Evolutionary conservation across 2,329 filamentous ascomycete genomes (phyloP).

Genomic region (Metarhizium brunneum): DNA sequence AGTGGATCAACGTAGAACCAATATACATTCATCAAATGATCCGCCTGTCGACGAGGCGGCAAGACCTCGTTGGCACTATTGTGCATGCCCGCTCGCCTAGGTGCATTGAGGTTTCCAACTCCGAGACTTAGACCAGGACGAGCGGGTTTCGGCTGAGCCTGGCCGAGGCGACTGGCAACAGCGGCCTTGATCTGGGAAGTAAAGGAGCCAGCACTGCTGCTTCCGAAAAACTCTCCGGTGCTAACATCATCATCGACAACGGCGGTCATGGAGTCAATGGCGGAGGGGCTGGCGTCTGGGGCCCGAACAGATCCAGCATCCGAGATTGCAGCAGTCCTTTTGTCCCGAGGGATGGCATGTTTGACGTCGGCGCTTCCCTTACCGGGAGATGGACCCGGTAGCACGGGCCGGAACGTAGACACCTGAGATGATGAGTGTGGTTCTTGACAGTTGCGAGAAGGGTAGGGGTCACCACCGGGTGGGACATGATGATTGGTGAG

Average conservation of each 20-base stretch:
- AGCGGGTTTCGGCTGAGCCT: background rate
- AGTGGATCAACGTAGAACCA: slow-evolving; percentile 37
- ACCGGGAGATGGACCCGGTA: background rate
- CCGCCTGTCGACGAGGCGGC: slow-evolving; percentile 34
- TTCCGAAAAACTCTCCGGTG: slow-evolving; percentile 35
- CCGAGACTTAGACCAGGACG: background rate
- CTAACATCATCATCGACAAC: slow-evolving; percentile 30
- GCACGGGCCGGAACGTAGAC: background rate
- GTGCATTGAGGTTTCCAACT: background rate
- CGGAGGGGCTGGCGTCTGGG: slow-evolving; percentile 18
- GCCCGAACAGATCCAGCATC: background rate
- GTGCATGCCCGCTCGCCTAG: background rate
- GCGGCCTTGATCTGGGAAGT: slow-evolving; percentile 35
- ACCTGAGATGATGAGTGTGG: background rate
- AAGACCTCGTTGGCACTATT: slow-evolving; percentile 26
- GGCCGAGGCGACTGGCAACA: slow-evolving; percentile 23
- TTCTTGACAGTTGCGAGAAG: background rate
- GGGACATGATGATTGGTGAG: background rate
- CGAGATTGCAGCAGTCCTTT: background rate
- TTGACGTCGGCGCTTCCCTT: background rate
- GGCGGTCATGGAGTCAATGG: slow-evolving; percentile 35
- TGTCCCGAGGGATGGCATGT: background rate
- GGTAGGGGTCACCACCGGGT: background rate
- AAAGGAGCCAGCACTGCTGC: slow-evolving; percentile 36
- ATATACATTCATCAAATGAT: slow-evolving; percentile 34